These are phyloP conservation scores for Mucor velutinosus DNA, from an alignment of 371 early-diverging fungal species.

Conservation along the genomic window DNA sequence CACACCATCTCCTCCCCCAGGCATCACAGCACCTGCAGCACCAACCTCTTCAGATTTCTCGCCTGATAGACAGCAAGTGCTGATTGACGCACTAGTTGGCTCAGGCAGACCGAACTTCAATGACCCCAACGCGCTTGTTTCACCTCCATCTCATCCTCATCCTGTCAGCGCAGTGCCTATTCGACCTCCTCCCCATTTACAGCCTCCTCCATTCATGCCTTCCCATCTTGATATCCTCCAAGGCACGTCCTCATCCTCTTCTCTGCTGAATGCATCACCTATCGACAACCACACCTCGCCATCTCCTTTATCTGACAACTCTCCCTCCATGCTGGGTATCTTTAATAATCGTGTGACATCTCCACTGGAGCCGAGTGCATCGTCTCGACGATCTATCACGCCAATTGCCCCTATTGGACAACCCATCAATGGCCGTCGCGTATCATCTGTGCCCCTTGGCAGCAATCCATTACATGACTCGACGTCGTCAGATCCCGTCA, in stretches of 20 bases:
- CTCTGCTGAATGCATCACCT: conserved; percentile 1
- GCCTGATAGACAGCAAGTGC: conserved; percentile 21
- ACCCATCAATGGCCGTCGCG: conserved; percentile 19
- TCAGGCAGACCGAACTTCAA: background rate
- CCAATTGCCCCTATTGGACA: conserved; percentile 47
- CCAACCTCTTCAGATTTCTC: background rate
- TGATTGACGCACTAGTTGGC: conserved; percentile 27
- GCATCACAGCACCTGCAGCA: background rate
- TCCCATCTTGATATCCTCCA: conserved; percentile 19
- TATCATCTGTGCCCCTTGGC: conserved; percentile 7
- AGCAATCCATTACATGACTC: background rate
- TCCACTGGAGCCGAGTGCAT: conserved; percentile 6
- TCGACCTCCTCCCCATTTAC: conserved; percentile 7
- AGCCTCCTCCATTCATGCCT: conserved; percentile 11
- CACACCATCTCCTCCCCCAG: conserved; percentile 8
- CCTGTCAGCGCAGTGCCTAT: background rate
- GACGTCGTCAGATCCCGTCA: conserved; percentile 1
- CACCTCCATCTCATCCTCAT: background rate
- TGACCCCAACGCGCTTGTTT: background rate
- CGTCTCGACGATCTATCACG: conserved; percentile 19
- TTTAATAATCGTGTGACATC: conserved; percentile 16
- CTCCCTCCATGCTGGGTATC: conserved; percentile 10
- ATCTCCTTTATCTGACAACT: conserved; percentile 4
- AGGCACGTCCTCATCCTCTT: conserved; percentile 3
- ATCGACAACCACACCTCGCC: conserved; percentile 9